A percentile compares a stretch with the other conserved stretches of the same genome.
Evolutionary conservation across 768 basidiomycete genomes (phyloP).

Genomic region (Macrolepiota albuminosa): DNA sequence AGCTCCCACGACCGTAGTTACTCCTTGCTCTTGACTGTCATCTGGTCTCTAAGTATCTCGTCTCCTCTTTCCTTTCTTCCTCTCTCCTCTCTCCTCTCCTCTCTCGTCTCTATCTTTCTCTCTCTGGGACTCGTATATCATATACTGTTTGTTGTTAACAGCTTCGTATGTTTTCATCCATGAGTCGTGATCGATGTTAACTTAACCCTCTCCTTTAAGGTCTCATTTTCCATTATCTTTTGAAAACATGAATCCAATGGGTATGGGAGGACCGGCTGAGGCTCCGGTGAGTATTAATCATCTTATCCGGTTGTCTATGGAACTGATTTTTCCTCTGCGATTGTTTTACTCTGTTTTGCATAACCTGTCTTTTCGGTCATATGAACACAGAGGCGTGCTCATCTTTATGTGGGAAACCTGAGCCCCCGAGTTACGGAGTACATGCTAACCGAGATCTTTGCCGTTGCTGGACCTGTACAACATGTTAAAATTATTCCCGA

Average conservation of each 20-base stretch:
- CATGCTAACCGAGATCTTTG: constrained; percentile 98
- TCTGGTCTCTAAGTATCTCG: constrained; percentile 40
- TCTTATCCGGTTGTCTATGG: constrained; percentile 17
- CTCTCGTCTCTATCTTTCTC: constrained; percentile 39
- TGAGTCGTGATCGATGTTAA: not conserved
- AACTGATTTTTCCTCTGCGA: constrained; percentile 27
- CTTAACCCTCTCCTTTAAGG: constrained; percentile 28
- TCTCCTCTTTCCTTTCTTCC: constrained; percentile 39
- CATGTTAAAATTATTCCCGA: constrained; percentile 99
- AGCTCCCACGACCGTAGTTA: constrained; percentile 35
- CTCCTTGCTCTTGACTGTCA: constrained; percentile 42
- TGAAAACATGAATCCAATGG: constrained; percentile 73
- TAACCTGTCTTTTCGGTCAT: constrained; percentile 18
- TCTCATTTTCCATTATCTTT: constrained; percentile 52
- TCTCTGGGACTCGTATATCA: constrained; percentile 56
- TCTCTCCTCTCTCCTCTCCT: constrained; percentile 40
- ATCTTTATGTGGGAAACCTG: constrained; percentile 98
- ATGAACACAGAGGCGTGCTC: constrained; percentile 72
- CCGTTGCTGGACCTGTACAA: constrained; percentile 94
- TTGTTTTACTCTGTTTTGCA: constrained; percentile 21
- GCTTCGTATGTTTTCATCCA: constrained; percentile 38
- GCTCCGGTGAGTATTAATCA: constrained; percentile 58
- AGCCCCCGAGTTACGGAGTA: constrained; percentile 98
- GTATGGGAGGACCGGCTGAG: constrained; percentile 66
- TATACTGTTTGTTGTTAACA: constrained; percentile 46